Evolutionary conservation across 1,139 yeast species (phyloP).

Genomic region (Hyphopichia wangnamkhiaoensis): DNA sequence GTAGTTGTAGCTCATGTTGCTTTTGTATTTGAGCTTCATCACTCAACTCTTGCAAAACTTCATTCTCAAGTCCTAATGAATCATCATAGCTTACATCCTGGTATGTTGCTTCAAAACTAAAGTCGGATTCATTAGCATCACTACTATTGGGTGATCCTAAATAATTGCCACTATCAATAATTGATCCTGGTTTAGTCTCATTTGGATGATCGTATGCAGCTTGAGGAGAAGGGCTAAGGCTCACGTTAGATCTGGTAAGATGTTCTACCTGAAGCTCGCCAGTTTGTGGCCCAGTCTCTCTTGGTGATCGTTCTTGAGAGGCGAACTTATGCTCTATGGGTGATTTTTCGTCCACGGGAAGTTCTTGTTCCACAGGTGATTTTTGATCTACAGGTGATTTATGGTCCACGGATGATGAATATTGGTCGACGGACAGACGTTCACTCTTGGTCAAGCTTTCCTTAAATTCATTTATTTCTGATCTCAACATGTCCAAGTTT

Average conservation of each 20-base stretch:
- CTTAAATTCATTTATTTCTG: slow-evolving; percentile 49
- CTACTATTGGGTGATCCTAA: slow-evolving; percentile 7
- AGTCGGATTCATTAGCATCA: slow-evolving; percentile 24
- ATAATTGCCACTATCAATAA: background rate
- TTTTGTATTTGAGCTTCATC: slow-evolving; percentile 8
- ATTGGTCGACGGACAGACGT: slow-evolving; percentile 1
- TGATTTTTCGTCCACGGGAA: background rate
- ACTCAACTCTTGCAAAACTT: slow-evolving; percentile 14
- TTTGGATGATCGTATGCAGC: background rate
- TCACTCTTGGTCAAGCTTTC: slow-evolving; percentile 41
- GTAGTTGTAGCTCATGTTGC: slow-evolving; percentile 11
- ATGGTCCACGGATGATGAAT: background rate
- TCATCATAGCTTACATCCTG: slow-evolving; percentile 47
- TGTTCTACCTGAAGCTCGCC: background rate
- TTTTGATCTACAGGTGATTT: too few species aligned
- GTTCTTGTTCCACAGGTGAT: background rate
- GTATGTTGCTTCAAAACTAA: slow-evolving; percentile 42
- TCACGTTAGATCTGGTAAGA: background rate
- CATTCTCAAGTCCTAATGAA: slow-evolving; percentile 38
- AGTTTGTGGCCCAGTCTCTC: background rate
- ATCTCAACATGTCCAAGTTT: slow-evolving; percentile 43
- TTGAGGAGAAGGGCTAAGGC: background rate
- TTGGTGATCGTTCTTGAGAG: background rate
- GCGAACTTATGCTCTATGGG: background rate
- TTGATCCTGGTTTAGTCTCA: slow-evolving; percentile 1